A percentile compares a stretch with the other conserved stretches of the same genome.
phyloP scores from a whole-genome alignment of 2,329 filamentous ascomycete species.

The Penicillium sp. region DNA sequence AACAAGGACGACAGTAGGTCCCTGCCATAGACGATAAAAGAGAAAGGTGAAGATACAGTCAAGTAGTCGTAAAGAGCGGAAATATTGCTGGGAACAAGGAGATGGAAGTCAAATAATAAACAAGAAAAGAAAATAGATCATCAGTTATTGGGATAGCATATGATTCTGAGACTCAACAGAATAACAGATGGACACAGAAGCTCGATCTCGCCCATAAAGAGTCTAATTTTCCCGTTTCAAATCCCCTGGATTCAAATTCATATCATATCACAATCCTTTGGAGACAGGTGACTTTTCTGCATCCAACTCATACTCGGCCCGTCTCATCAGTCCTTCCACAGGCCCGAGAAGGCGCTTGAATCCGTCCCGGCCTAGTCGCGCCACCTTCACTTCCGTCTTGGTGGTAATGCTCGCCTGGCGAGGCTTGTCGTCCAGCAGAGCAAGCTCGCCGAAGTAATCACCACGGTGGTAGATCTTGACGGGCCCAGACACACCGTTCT shows the following conservation, averaged over 20 bases:
- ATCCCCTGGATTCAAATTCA: constrained; percentile 15
- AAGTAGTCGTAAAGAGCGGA: constrained; percentile 23
- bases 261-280: constrained; percentile 24
- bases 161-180: not conserved
- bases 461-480: constrained; percentile 85
- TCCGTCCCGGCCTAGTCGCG: constrained; percentile 85
- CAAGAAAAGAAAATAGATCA: constrained; percentile 1
- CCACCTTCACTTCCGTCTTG: constrained; percentile 85
- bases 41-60: constrained; percentile 26
- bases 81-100: constrained; percentile 3
- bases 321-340: constrained; percentile 90
- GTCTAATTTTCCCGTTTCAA: constrained; percentile 1
- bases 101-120: constrained; percentile 10
- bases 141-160: constrained; percentile 4
- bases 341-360: constrained; percentile 92
- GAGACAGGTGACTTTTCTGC: constrained; percentile 27
- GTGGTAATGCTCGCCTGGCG: constrained; percentile 86
- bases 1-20: constrained; percentile 24
- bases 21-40: constrained; percentile 13
- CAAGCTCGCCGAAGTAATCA: constrained; percentile 96
- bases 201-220: not conserved
- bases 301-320: constrained; percentile 50
- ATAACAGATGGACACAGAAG: not conserved
- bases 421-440: constrained; percentile 87
- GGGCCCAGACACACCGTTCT: constrained; percentile 65